A percentile compares a stretch with the other conserved stretches of the same genome.
Evolutionary conservation across 805 yeast species (phyloP).

Genomic region (Brettanomyces nanus): DNA sequence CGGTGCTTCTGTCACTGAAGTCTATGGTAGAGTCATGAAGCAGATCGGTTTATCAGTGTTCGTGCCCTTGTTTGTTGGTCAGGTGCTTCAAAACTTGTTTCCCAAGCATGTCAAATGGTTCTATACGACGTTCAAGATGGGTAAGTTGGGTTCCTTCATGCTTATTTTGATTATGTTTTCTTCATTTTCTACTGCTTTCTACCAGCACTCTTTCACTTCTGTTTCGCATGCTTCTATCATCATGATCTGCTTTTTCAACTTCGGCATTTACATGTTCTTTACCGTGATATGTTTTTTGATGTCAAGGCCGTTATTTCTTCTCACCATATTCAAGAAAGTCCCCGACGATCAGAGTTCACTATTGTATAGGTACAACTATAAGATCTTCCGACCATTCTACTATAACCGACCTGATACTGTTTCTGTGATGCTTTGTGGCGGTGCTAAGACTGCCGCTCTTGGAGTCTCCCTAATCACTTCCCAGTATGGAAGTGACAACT

Average conservation of each 20-base stretch:
- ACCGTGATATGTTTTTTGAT: slow-evolving; percentile 51
- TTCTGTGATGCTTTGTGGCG: slow-evolving; percentile 78
- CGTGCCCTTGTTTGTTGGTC: slow-evolving; percentile 85
- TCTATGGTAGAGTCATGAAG: slow-evolving; percentile 75
- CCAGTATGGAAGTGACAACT: slow-evolving; percentile 52
- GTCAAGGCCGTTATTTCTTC: slow-evolving; percentile 51
- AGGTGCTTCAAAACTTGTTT: slow-evolving; percentile 61
- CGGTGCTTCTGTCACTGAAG: slow-evolving; percentile 41
- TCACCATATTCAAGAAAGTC: slow-evolving; percentile 32
- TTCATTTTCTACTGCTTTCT: slow-evolving; percentile 82
- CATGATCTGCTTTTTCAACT: slow-evolving; percentile 73
- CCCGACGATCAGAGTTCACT: slow-evolving; percentile 40
- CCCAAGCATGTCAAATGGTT: slow-evolving; percentile 60
- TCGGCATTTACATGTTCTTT: slow-evolving; percentile 72
- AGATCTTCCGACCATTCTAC: slow-evolving; percentile 53
- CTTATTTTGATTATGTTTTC: slow-evolving; percentile 50
- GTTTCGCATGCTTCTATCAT: slow-evolving; percentile 50
- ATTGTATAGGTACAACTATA: slow-evolving; percentile 37
- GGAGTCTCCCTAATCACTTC: slow-evolving; percentile 74
- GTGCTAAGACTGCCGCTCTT: slow-evolving; percentile 88
- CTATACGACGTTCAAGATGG: slow-evolving; percentile 46
- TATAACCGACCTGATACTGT: slow-evolving; percentile 67
- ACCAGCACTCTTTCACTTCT: slow-evolving; percentile 64
- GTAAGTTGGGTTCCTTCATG: slow-evolving; percentile 75
- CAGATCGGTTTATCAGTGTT: slow-evolving; percentile 77